Evolutionary conservation across 2,329 filamentous ascomycete genomes (phyloP), one percentile per base, ranked within the genome.

Genomic region (Setomelanomma holmii): DNA sequence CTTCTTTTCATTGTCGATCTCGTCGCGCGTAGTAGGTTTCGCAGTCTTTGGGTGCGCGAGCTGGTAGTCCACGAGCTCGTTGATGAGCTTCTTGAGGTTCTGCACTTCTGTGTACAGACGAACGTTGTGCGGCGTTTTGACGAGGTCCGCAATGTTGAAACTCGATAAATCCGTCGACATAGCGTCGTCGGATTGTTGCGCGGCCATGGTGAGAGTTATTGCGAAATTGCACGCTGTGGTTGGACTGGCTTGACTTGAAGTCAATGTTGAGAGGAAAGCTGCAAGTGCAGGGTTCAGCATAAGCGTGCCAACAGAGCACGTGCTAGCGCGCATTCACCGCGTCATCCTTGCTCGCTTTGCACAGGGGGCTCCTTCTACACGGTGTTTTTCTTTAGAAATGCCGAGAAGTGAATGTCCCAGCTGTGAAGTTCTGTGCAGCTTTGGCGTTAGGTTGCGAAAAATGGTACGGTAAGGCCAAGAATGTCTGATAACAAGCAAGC

Each of bases 41-140:
- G 55, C 2, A n/a, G 40, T 50, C 33, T 58, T 53, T 1, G 70
- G 69, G 27, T 74, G 61, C 11, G 60, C 64, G 10, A 61, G 47
- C 45, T 72, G 65, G 44, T 67, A 74, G 44, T 71, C 64, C 12
- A 69, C 65, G 10, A 73, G 63, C 30, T 71, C 68, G 17, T 66
- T 67, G 56, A 72, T 55, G 43, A 66, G 60, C 48, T 56, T 54
- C 49, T 69, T 69, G 33, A 74, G 67, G 30, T 65, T 67, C 45
- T 72, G 66, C 11, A 66, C 70, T 45, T 69, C 69, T 19, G 62
- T 53, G 55, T 67, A 66, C 7, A 73, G 60, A 17, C 58, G 63
- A 14, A 53, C 56, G 54, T 72, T 72, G 46, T 73, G 69, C 19
- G 61, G 49, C 8, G 66, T 68, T 33, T 71, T 62, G 33, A 74